phyloP scores from a whole-genome alignment of 306 rosid species.

The Hylodesmum podocarpum region DNA sequence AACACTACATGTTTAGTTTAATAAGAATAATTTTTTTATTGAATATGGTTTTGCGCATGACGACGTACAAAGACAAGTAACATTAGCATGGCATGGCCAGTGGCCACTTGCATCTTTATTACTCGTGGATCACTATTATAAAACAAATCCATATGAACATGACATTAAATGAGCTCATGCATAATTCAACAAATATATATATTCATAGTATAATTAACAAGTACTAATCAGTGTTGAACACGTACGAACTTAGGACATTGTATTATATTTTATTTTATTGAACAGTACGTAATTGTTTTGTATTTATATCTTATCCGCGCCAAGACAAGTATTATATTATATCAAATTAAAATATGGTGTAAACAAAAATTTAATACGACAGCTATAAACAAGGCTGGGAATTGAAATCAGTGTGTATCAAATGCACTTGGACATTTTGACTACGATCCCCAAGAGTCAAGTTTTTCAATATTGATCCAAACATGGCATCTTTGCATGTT shows the following conservation, averaged over 20 bases:
- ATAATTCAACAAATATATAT: neutral
- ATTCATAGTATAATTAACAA: too few species aligned
- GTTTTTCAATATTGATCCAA: neutral
- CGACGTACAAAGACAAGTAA: neutral
- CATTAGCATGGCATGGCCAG: slow-evolving; percentile 22
- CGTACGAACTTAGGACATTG: neutral
- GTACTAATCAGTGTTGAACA: neutral
- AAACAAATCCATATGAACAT: slow-evolving; percentile 6
- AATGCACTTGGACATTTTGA: slow-evolving; percentile 27
- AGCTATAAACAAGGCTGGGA: neutral
- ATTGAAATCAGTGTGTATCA: slow-evolving; percentile 8
- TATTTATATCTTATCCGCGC: neutral
- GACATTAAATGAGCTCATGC: slow-evolving; percentile 29
- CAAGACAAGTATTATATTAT: slow-evolving; percentile 15
- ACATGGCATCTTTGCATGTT: slow-evolving; percentile 28
- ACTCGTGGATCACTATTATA: slow-evolving; percentile 18
- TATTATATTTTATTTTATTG: neutral
- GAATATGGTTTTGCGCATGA: slow-evolving; percentile 11
- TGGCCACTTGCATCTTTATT: slow-evolving; percentile 19
- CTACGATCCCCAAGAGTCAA: slow-evolving; percentile 16
- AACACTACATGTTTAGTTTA: slow-evolving; percentile 10
- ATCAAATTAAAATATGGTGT: neutral
- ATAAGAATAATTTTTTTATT: neutral
- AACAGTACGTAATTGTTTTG: neutral
- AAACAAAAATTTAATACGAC: neutral